Evolutionary conservation across 768 basidiomycete genomes (phyloP).

Genomic region (Serendipita sp.): DNA sequence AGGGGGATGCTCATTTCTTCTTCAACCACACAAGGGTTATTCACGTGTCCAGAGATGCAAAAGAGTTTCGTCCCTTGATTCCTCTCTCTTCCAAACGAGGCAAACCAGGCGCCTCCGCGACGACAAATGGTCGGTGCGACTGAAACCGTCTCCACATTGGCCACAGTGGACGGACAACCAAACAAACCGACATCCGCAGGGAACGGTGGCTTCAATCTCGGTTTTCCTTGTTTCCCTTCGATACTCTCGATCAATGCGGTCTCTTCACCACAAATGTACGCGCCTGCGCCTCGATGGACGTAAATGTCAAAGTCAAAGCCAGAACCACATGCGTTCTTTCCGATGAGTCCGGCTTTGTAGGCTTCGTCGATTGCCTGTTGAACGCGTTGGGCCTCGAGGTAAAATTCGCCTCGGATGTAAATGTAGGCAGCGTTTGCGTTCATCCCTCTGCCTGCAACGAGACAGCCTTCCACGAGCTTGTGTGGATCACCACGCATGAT

Average conservation of each 20-base stretch:
- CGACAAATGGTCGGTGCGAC: conserved; percentile 95
- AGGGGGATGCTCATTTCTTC: conserved; percentile 98
- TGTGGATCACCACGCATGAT: conserved; percentile 96
- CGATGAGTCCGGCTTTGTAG: conserved; percentile 75
- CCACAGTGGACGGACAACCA: conserved; percentile 92
- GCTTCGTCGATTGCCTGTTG: conserved; percentile 94
- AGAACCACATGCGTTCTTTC: conserved; percentile 79
- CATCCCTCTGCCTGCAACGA: conserved; percentile 93
- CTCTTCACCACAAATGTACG: conserved; percentile 98
- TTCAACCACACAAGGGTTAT: conserved; percentile 94
- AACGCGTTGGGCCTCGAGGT: conserved; percentile 85
- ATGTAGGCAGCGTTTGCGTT: conserved; percentile 99
- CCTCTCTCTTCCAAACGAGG: conserved; percentile 75
- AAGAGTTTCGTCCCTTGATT: conserved; percentile 96
- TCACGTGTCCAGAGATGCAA: conserved; percentile 94
- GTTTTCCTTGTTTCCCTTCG: conserved; percentile 98
- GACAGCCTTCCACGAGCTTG: conserved; percentile 94
- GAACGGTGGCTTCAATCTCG: conserved; percentile 94
- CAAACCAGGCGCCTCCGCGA: conserved; percentile 81
- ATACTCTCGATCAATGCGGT: conserved; percentile 93
- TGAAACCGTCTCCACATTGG: conserved; percentile 96
- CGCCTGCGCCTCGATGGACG: conserved; percentile 94
- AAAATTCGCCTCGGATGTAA: conserved; percentile 97
- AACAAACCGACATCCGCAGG: conserved; percentile 97
- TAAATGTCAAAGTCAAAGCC: conserved; percentile 97